These are phyloP conservation scores for Alternaria metachromatica DNA, from an alignment of 2,329 filamentous ascomycete species.

Conservation along the genomic window DNA sequence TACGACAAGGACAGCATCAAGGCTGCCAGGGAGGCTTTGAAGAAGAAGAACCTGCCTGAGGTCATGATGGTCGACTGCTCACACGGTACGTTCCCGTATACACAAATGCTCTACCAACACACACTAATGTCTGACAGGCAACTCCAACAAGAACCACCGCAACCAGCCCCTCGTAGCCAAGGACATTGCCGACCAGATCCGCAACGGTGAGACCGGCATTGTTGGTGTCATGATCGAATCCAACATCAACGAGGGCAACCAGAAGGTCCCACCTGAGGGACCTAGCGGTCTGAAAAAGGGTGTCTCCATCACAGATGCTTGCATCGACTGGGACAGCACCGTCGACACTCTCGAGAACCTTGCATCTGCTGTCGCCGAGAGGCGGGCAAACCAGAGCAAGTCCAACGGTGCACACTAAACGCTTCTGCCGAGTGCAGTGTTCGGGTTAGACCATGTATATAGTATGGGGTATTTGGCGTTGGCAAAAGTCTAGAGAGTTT, in stretches of 20 bases:
- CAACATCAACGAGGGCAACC: slow-evolving; percentile 83
- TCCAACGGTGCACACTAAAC: slow-evolving; percentile 28
- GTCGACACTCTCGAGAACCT: slow-evolving; percentile 82
- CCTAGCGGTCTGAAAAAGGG: slow-evolving; percentile 81
- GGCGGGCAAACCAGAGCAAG: slow-evolving; percentile 61
- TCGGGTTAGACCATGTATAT: slow-evolving; percentile 13
- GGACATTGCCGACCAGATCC: slow-evolving; percentile 81
- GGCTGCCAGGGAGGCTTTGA: slow-evolving; percentile 76
- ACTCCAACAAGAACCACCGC: slow-evolving; percentile 95
- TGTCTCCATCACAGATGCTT: slow-evolving; percentile 94
- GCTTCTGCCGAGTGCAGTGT: neutral
- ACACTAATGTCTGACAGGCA: slow-evolving; percentile 63
- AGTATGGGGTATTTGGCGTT: slow-evolving; percentile 1
- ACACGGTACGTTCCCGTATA: slow-evolving; percentile 69
- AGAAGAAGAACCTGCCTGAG: slow-evolving; percentile 82
- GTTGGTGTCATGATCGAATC: slow-evolving; percentile 99
- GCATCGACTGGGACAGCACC: slow-evolving; percentile 91
- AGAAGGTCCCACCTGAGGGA: slow-evolving; percentile 84
- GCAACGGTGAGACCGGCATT: slow-evolving; percentile 84
- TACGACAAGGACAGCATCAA: slow-evolving; percentile 86
- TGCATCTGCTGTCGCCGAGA: slow-evolving; percentile 79
- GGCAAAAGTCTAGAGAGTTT: neutral
- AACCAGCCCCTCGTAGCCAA: slow-evolving; percentile 96
- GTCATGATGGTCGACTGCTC: slow-evolving; percentile 99
- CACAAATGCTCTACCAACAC: neutral